phyloP scores from a whole-genome alignment of 176 grass and related monocot genomes.

The Ampelocalamus luodianensis region DNA sequence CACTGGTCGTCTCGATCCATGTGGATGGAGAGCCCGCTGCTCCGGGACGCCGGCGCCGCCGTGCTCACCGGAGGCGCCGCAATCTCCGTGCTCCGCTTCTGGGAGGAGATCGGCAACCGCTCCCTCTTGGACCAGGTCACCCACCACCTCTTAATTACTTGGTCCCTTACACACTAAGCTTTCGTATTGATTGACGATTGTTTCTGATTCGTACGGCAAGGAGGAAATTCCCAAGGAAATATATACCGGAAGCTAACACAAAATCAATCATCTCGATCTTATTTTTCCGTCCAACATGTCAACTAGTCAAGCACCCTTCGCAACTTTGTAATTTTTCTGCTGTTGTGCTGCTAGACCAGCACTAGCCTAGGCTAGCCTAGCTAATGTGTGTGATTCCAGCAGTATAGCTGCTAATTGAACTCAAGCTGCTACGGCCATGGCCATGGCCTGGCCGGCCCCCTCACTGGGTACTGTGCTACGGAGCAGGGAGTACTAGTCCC shows the following conservation, averaged over 20 bases:
- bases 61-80: slow-evolving; percentile 43
- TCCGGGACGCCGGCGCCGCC: slow-evolving; percentile 12
- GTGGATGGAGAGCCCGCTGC: no score
- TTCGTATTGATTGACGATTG: neutral
- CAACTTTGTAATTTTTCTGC: neutral
- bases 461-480: neutral
- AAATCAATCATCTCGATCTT: neutral
- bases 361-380: no score
- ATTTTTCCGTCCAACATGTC: no score
- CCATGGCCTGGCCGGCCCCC: no score
- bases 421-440: neutral
- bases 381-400: neutral
- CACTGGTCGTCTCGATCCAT: no score
- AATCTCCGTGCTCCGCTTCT: slow-evolving; percentile 61
- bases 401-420: neutral
- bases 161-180: neutral
- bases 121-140: slow-evolving; percentile 71
- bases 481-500: neutral
- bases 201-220: neutral
- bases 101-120: slow-evolving; percentile 70
- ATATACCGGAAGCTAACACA: neutral
- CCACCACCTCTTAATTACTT: neutral
- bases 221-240: neutral
- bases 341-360: no score
- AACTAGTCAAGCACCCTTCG: neutral